These are phyloP conservation scores for Sporothrix brasiliensis DNA, from an alignment of 2,329 filamentous ascomycete genomes.

Conservation along the genomic window DNA sequence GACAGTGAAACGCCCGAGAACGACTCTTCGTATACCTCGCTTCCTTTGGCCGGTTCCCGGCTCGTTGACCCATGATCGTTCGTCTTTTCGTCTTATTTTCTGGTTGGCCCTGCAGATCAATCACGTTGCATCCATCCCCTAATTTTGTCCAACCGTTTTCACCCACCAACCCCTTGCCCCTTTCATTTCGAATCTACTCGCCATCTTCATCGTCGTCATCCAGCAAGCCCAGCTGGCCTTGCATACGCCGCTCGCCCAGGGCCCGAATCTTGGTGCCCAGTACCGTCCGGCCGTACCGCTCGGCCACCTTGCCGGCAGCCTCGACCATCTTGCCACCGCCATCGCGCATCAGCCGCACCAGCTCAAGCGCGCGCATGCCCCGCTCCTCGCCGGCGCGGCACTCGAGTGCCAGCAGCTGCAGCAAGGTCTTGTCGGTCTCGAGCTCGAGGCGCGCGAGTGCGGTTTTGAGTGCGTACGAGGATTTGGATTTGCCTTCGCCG, in stretches of 20 bases:
- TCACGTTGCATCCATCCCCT: background rate
- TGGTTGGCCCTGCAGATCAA: conserved; percentile 13
- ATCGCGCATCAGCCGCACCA: conserved; percentile 84
- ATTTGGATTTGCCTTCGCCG: conserved; percentile 59
- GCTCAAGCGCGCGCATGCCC: conserved; percentile 91
- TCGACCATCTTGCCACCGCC: conserved; percentile 86
- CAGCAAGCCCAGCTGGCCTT: conserved; percentile 28
- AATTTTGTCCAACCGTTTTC: background rate
- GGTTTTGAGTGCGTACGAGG: conserved; percentile 64
- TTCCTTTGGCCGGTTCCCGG: background rate
- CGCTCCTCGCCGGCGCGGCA: conserved; percentile 90
- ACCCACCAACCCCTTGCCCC: conserved; percentile 37
- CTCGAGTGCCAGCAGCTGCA: conserved; percentile 86
- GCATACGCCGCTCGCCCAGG: conserved; percentile 69
- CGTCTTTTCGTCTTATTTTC: conserved; percentile 10
- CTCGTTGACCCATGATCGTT: background rate
- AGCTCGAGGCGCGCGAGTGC: conserved; percentile 73
- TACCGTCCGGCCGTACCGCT: conserved; percentile 77
- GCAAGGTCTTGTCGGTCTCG: conserved; percentile 84
- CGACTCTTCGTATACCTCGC: background rate
- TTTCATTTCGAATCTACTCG: conserved; percentile 44
- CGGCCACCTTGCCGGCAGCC: conserved; percentile 85
- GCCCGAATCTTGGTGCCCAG: conserved; percentile 90
- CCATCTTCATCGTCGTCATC: conserved; percentile 40
- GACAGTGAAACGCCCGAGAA: conserved; percentile 5